Percentiles rank a stretch among this genome's conserved stretches.
These are phyloP conservation scores for Paxillus involutus DNA, from an alignment of 768 basidiomycete species.

Conservation along the genomic window DNA sequence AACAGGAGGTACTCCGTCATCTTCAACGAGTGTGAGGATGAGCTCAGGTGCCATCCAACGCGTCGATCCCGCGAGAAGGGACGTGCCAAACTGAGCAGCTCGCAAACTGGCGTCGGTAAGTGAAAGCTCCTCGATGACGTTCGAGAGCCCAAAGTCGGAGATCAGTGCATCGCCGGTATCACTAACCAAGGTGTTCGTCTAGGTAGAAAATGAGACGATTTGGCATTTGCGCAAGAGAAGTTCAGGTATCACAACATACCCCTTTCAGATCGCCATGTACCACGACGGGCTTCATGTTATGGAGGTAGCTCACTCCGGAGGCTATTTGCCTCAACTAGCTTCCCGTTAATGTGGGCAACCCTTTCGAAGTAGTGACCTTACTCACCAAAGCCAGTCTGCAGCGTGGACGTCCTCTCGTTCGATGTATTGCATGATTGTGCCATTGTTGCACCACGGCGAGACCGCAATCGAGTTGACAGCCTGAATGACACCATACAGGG, in stretches of 20 bases:
- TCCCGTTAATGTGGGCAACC: neutral
- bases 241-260: constrained; percentile 32
- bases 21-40: constrained; percentile 48
- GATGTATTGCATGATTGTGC: constrained; percentile 52
- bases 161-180: constrained; percentile 52
- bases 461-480: constrained; percentile 55
- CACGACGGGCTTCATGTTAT: constrained; percentile 52
- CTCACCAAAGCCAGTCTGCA: constrained; percentile 48
- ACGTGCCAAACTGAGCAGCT: constrained; percentile 27
- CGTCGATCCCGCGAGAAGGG: constrained; percentile 34
- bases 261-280: constrained; percentile 66
- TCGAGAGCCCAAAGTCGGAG: constrained; percentile 63
- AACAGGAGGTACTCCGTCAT: constrained; percentile 39
- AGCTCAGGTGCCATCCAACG: constrained; percentile 55
- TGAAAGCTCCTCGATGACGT: constrained; percentile 53
- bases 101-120: constrained; percentile 25
- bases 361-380: neutral
- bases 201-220: neutral
- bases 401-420: constrained; percentile 37
- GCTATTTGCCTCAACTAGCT: constrained; percentile 53
- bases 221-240: neutral
- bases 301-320: constrained; percentile 56
- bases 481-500: constrained; percentile 54
- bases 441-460: constrained; percentile 63
- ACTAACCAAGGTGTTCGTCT: constrained; percentile 61